These are phyloP conservation scores for Gynochthodes officinalis DNA, from an alignment of 257 asterid species.

Conservation along the genomic window DNA sequence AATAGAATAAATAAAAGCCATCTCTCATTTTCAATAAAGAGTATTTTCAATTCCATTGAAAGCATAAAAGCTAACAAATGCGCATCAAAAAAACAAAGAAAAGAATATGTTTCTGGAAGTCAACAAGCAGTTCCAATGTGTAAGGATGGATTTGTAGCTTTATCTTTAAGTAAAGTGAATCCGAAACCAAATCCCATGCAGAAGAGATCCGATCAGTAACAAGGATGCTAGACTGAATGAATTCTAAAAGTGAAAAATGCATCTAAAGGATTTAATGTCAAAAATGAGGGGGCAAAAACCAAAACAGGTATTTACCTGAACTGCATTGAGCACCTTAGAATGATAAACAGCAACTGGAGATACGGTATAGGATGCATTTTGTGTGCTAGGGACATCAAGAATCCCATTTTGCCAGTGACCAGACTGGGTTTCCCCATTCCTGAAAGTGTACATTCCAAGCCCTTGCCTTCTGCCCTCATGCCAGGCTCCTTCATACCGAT, in stretches of 20 bases:
- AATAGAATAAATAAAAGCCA: not conserved
- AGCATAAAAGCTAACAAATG: not conserved
- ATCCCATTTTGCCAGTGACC: conserved; percentile 93
- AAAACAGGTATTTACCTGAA: conserved; percentile 51
- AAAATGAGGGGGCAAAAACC: not conserved
- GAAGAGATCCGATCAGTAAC: not conserved
- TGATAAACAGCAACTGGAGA: conserved; percentile 85
- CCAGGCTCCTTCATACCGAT: conserved; percentile 90
- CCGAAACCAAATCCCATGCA: not conserved
- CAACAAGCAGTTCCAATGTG: not conserved
- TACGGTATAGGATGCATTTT: conserved; percentile 52
- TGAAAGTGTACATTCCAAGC: conserved; percentile 79
- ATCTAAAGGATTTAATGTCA: not conserved
- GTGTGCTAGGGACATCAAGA: conserved; percentile 85
- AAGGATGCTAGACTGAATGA: not conserved
- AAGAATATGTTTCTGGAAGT: not conserved
- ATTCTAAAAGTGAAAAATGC: not conserved
- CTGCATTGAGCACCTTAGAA: conserved; percentile 76
- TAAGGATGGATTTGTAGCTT: not conserved
- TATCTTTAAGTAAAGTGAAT: not conserved
- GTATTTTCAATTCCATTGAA: not conserved
- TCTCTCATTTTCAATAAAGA: not conserved
- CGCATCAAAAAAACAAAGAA: not conserved
- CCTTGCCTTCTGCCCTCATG: conserved; percentile 91
- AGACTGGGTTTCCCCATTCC: conserved; percentile 77